phyloP scores from a whole-genome alignment of 179 eudicot genomes.

The Nepenthes alata region DNA sequence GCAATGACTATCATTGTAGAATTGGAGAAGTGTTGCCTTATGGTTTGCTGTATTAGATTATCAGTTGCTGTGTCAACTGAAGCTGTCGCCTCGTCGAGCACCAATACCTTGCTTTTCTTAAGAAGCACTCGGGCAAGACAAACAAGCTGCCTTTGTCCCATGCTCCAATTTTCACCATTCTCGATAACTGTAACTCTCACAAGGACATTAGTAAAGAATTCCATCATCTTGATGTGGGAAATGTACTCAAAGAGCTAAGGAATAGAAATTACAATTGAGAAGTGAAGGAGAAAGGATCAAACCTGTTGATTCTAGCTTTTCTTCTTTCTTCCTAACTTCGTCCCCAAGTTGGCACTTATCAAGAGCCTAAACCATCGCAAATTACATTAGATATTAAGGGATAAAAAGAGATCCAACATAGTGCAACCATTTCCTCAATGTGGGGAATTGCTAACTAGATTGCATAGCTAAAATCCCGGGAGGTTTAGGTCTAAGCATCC shows the following conservation, averaged over 20 bases:
- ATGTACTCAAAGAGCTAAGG: neutral
- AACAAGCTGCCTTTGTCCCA: constrained; percentile 63
- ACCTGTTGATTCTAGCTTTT: constrained; percentile 58
- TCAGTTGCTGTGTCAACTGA: constrained; percentile 63
- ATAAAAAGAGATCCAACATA: too few relatives aligned
- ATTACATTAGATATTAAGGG: neutral
- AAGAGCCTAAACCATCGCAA: constrained; percentile 31
- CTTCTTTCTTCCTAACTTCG: constrained; percentile 44
- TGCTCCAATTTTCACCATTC: constrained; percentile 71
- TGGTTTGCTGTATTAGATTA: constrained; percentile 43
- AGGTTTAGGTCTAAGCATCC: too few relatives aligned
- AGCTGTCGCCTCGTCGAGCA: constrained; percentile 58
- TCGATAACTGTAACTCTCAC: constrained; percentile 29
- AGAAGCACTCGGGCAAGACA: constrained; percentile 58
- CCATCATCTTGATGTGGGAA: neutral
- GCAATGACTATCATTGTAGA: constrained; percentile 48
- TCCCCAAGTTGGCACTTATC: constrained; percentile 63
- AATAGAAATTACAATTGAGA: too few relatives aligned
- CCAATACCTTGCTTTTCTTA: constrained; percentile 48
- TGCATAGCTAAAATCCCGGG: too few relatives aligned
- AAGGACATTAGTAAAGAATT: neutral
- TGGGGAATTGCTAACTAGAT: too few relatives aligned
- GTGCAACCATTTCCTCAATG: too few relatives aligned
- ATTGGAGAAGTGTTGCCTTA: constrained; percentile 38
- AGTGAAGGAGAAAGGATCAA: neutral